Percentiles rank a stretch among this genome's conserved stretches.
Evolutionary conservation across 2,329 filamentous ascomycete species (phyloP).

Genomic region (Botrytis elliptica): DNA sequence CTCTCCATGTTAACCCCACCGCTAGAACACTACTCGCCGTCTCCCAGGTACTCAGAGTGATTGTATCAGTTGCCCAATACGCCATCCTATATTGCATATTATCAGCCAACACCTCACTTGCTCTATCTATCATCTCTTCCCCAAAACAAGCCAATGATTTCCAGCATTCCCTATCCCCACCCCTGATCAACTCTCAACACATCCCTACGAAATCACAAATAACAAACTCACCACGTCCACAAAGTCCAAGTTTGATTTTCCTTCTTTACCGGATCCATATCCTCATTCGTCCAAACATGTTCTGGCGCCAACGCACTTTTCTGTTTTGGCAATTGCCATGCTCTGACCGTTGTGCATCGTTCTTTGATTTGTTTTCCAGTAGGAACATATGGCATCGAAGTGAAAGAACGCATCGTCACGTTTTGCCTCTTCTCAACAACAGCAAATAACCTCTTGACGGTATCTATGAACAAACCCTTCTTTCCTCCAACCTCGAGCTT

Average conservation of each 20-base stretch:
- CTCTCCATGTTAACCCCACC: conserved; percentile 54
- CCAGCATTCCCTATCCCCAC: neutral
- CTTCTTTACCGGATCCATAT: conserved; percentile 38
- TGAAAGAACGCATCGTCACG: neutral
- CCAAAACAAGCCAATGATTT: neutral
- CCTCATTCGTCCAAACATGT: conserved; percentile 45
- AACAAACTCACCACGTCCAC: conserved; percentile 39
- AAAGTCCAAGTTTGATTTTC: conserved; percentile 38
- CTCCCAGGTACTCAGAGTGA: conserved; percentile 51
- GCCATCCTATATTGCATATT: conserved; percentile 34
- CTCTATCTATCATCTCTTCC: neutral
- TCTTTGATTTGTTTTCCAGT: conserved; percentile 41
- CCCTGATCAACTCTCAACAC: neutral
- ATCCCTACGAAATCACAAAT: neutral
- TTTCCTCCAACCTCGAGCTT: neutral
- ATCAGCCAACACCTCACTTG: neutral
- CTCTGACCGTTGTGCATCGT: conserved; percentile 43
- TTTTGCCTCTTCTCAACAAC: neutral
- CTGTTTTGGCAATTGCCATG: conserved; percentile 51
- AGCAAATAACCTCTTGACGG: neutral
- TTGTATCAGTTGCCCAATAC: conserved; percentile 44
- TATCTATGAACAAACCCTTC: neutral
- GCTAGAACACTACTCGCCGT: conserved; percentile 50
- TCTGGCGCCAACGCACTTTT: conserved; percentile 47
- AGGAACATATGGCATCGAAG: conserved; percentile 35